A percentile compares a stretch with the other conserved stretches of the same genome.
These are phyloP conservation scores for Prunus yedoensis DNA, from an alignment of 331 rosid genomes.

Conservation along the genomic window DNA sequence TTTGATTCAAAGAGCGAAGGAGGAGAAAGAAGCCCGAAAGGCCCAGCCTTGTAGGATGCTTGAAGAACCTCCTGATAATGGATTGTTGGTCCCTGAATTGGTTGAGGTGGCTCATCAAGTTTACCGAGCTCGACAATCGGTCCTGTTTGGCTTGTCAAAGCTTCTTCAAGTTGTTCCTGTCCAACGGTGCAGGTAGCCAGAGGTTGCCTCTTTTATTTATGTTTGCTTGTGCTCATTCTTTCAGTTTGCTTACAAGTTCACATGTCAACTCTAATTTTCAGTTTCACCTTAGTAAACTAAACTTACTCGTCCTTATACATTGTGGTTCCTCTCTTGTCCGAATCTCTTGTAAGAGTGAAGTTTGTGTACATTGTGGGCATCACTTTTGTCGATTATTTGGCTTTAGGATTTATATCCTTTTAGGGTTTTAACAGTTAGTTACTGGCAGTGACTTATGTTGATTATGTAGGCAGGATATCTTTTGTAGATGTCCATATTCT, in stretches of 20 bases:
- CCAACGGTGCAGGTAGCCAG: conserved; percentile 58
- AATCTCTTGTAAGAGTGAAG: neutral
- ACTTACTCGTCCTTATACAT: neutral
- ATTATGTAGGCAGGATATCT: too few relatives aligned
- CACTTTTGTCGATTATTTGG: too few relatives aligned
- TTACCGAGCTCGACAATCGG: conserved; percentile 47
- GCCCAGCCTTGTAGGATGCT: conserved; percentile 62
- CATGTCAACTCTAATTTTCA: too few relatives aligned
- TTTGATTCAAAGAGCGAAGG: conserved; percentile 65
- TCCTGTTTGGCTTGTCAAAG: conserved; percentile 50
- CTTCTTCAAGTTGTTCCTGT: conserved; percentile 55
- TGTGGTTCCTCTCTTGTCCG: neutral
- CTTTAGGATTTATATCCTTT: too few relatives aligned
- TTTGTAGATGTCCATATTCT: too few relatives aligned
- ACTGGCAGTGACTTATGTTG: too few relatives aligned
- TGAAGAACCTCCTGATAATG: conserved; percentile 70
- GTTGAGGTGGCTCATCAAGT: conserved; percentile 60
- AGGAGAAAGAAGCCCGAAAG: conserved; percentile 61
- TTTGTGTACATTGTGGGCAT: neutral
- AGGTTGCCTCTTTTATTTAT: neutral
- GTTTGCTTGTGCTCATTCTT: neutral
- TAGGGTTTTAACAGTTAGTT: too few relatives aligned
- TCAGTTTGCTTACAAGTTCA: neutral
- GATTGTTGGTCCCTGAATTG: conserved; percentile 75
- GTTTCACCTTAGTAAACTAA: neutral